Conservation (phyloP, 257 asterid genomes). For the Paraleonurus japonicus region DNA sequence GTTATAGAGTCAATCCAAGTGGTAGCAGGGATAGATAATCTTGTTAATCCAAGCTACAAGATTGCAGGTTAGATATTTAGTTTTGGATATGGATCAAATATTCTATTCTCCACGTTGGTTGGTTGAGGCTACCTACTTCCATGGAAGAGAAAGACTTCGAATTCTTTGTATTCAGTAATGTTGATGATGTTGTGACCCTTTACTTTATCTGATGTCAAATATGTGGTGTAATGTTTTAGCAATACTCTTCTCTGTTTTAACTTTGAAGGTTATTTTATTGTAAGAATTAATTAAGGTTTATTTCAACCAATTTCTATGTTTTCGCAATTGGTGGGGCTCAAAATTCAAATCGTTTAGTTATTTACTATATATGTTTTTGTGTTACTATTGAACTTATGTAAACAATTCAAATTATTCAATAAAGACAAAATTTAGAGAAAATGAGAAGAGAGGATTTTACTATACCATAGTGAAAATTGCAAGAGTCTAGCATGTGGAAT, state of each 20-base stretch:
- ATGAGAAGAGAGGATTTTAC: too few species aligned
- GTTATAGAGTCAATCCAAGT: conserved; percentile 89
- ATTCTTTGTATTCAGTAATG: conserved; percentile 27
- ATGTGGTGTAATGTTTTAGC: neutral
- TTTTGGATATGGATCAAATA: conserved; percentile 7
- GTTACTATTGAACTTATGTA: neutral
- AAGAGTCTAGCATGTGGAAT: neutral
- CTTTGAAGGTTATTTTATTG: neutral
- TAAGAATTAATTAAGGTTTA: neutral
- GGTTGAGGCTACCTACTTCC: neutral
- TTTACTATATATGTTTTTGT: too few species aligned
- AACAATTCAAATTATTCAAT: neutral
- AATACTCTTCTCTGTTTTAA: conserved; percentile 4
- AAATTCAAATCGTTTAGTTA: too few species aligned
- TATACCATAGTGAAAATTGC: too few species aligned
- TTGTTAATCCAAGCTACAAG: conserved; percentile 95
- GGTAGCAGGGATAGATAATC: conserved; percentile 86
- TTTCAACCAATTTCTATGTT: neutral
- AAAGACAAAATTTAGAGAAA: neutral
- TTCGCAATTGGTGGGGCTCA: neutral
- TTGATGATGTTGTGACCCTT: conserved; percentile 18
- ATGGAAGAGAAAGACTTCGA: conserved; percentile 21
- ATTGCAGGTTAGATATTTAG: conserved; percentile 63
- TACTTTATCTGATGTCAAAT: neutral
- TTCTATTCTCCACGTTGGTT: neutral